phyloP scores from a whole-genome alignment of 2,329 filamentous ascomycete genomes.

The Aspergillus sp. region DNA sequence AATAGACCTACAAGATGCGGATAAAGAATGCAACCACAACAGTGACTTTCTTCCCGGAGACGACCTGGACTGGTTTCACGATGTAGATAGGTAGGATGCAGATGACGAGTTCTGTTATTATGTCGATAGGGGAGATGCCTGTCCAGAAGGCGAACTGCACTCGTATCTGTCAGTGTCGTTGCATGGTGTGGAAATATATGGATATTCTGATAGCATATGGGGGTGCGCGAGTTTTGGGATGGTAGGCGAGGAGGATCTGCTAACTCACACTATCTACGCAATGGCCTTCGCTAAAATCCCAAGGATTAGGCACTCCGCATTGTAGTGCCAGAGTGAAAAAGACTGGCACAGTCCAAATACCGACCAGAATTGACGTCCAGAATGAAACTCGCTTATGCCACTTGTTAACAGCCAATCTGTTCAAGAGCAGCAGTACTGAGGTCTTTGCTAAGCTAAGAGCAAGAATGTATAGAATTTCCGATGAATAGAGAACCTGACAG shows the following conservation, averaged over 20 bases:
- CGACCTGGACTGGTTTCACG: not conserved
- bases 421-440: not conserved
- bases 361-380: not conserved
- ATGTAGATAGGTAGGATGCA: not conserved
- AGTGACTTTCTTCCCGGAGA: not conserved
- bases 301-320: not conserved
- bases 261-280: not conserved
- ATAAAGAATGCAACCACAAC: not conserved
- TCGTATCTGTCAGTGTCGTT: not conserved
- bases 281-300: not conserved
- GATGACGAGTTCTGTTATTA: not conserved
- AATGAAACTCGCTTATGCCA: not conserved
- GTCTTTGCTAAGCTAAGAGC: not conserved
- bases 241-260: not conserved
- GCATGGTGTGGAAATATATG: not conserved
- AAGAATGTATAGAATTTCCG: not conserved
- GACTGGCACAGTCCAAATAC: not conserved
- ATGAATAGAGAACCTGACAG: not conserved
- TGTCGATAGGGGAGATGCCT: not conserved
- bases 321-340: not conserved
- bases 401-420: not conserved
- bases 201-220: no score
- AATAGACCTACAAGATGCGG: not conserved
- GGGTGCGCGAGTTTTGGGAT: no score
- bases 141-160: constrained; percentile 1